A percentile compares a stretch with the other conserved stretches of the same genome.
phyloP scores from a whole-genome alignment of 1,284 basidiomycete genomes.

The Ganoderma lingzhi region DNA sequence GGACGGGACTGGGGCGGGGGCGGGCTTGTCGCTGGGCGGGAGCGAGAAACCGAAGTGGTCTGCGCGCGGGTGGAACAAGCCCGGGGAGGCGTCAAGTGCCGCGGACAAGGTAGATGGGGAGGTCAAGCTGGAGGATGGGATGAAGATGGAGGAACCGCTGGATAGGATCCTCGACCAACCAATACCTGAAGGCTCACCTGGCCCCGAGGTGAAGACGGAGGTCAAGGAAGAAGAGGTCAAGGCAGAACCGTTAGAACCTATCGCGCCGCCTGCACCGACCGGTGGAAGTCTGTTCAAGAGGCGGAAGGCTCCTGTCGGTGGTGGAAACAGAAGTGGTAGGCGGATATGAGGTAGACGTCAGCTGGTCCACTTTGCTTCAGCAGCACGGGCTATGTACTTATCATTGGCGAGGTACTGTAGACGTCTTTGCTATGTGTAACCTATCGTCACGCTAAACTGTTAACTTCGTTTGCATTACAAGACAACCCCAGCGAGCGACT shows the following conservation, averaged over 20 bases:
- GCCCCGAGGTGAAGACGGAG: conserved; percentile 24
- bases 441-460: not conserved
- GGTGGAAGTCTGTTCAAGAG: conserved; percentile 51
- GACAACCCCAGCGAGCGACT: not conserved
- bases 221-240: conserved; percentile 32
- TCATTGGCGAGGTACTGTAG: not conserved
- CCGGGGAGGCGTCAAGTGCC: conserved; percentile 34
- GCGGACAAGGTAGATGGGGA: conserved; percentile 18
- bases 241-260: conserved; percentile 28
- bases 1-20: conserved; percentile 2
- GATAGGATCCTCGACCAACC: conserved; percentile 8
- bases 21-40: conserved; percentile 20
- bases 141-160: conserved; percentile 17
- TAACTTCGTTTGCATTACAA: not conserved
- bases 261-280: conserved; percentile 31
- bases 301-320: conserved; percentile 48
- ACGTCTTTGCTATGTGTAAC: not conserved
- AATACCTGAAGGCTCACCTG: conserved; percentile 8
- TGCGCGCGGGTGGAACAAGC: conserved; percentile 48
- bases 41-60: conserved; percentile 46
- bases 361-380: not conserved
- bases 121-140: conserved; percentile 20
- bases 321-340: conserved; percentile 42
- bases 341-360: conserved; percentile 23
- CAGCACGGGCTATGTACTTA: not conserved